Evolutionary conservation across 768 basidiomycete species (phyloP), one percentile per base, ranked within the genome.

Genomic region (Boletus bicolor): DNA sequence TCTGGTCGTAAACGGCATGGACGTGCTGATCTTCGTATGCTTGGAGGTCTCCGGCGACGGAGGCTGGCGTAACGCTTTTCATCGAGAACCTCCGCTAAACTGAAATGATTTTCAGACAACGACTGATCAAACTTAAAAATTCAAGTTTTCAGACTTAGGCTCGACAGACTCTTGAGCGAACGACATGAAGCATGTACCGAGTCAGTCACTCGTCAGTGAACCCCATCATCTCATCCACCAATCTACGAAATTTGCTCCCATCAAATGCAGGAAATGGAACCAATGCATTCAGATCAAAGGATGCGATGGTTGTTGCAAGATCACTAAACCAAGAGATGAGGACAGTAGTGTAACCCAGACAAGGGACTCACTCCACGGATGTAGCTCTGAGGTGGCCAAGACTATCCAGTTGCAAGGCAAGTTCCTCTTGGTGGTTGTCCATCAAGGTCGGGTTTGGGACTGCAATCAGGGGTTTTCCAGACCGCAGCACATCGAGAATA

Each of bases 341-440:
- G 24, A 52, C 7, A 44, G 19, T 14, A 17, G 47, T 47, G 37
- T 19, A 19, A 35, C 37, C 17, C 24, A 34, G 2, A 50, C 15
- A 52, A 34, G 44, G 49, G 17, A 24, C 88, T 74, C 72, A 92
- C 91, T 70, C 64, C 44, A 85, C 75, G 14, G 76, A 79, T 1
- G 84, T 78, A 24, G 82, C 72, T 56, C 71, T 78, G 44, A 93
- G 73, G 71, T 91, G 77, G 7, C 81, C 79, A 36, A 82, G 77
- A 17, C 67, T 70, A 15, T 77, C 76, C 52, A 99, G 75, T 12
- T 84, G 82, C 39, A 78, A 71, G 0, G 96, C 93, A 6, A 99
- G 77, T 65, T 99, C 93, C 51, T 85, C 78, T 76, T 99, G 96
- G 66, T 99, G 96, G 68, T 97, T 91, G 70, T 97, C 87, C 69